Percentiles rank a stretch among this genome's conserved stretches.
Conservation (phyloP, 495 filamentous ascomycete genomes). For the Parathielavia hyrcaniae region DNA sequence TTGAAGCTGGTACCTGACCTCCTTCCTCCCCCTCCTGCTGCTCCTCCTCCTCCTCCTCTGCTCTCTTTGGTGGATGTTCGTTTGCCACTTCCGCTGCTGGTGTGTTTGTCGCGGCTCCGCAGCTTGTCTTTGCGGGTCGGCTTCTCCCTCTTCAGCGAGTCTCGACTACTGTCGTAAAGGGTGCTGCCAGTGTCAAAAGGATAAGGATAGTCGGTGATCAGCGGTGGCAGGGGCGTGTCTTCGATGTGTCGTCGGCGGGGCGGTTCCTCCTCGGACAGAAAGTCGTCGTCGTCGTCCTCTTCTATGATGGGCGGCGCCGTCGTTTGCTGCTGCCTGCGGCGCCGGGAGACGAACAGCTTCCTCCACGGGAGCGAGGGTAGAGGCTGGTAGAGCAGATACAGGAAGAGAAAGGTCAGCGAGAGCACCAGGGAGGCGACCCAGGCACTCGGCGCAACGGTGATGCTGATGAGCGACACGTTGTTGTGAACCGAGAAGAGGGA, state of each 20-base stretch:
- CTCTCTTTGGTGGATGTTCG: conserved; percentile 23
- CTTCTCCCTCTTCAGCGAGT: not conserved
- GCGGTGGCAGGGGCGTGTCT: conserved; percentile 21
- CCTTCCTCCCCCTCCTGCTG: not conserved
- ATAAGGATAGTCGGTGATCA: conserved; percentile 20
- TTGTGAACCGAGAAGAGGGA: conserved; percentile 49
- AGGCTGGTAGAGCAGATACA: conserved; percentile 50
- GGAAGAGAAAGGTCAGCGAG: conserved; percentile 43
- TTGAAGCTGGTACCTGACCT: not conserved
- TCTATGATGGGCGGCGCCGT: conserved; percentile 17
- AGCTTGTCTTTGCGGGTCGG: conserved; percentile 8
- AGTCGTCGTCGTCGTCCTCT: conserved; percentile 19
- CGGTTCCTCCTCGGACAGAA: conserved; percentile 6
- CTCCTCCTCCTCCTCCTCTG: not conserved
- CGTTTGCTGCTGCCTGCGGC: conserved; percentile 11
- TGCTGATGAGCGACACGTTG: conserved; percentile 48
- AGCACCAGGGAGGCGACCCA: conserved; percentile 47
- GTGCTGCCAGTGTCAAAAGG: conserved; percentile 4
- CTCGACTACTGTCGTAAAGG: not conserved
- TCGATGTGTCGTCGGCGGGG: conserved; percentile 22
- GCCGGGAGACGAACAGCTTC: conserved; percentile 16
- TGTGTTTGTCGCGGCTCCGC: conserved; percentile 13
- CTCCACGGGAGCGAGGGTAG: conserved; percentile 18
- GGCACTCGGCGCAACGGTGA: conserved; percentile 49
- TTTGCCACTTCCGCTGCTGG: conserved; percentile 15